A percentile compares a stretch with the other conserved stretches of the same genome.
phyloP scores from a whole-genome alignment of 495 filamentous ascomycete genomes.

The Neurospora sp. region DNA sequence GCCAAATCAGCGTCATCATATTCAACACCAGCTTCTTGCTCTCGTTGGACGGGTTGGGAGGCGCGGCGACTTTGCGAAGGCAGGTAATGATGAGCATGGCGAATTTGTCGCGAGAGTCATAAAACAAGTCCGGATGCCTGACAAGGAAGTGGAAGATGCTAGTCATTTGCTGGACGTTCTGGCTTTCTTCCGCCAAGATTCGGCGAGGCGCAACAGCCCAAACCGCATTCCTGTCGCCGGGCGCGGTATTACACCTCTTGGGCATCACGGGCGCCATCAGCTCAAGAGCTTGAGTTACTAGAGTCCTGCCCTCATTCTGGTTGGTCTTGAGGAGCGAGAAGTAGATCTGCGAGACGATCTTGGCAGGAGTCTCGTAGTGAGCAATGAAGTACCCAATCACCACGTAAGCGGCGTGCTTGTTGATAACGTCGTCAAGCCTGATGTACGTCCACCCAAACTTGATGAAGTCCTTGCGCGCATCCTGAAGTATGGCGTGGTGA shows the following conservation, averaged over 20 bases:
- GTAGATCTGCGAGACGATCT: slow-evolving; percentile 93
- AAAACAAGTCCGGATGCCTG: slow-evolving; percentile 84
- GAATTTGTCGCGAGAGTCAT: slow-evolving; percentile 86
- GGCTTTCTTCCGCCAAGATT: slow-evolving; percentile 90
- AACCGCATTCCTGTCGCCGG: slow-evolving; percentile 42
- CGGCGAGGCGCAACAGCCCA: slow-evolving; percentile 89
- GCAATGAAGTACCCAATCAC: slow-evolving; percentile 96
- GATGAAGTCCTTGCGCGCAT: slow-evolving; percentile 94
- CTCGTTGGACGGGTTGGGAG: slow-evolving; percentile 81
- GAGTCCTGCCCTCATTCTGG: slow-evolving; percentile 83
- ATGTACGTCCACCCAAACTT: slow-evolving; percentile 99
- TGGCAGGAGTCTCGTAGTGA: slow-evolving; percentile 89
- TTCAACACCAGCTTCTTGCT: slow-evolving; percentile 86
- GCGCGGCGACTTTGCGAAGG: slow-evolving; percentile 75
- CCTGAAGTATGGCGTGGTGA: slow-evolving; percentile 70
- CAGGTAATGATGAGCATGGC: slow-evolving; percentile 80
- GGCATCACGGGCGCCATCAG: slow-evolving; percentile 86
- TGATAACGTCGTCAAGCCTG: slow-evolving; percentile 93
- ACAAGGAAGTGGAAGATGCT: slow-evolving; percentile 97
- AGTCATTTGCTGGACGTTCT: slow-evolving; percentile 91
- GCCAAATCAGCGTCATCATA: slow-evolving; percentile 79
- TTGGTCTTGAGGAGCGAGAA: slow-evolving; percentile 82
- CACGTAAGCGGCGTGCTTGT: slow-evolving; percentile 97
- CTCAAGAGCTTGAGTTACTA: slow-evolving; percentile 91
- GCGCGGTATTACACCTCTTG: slow-evolving; percentile 48